Evolutionary conservation across 2,329 filamentous ascomycete species (phyloP).

Genomic region (Fusarium humuli): DNA sequence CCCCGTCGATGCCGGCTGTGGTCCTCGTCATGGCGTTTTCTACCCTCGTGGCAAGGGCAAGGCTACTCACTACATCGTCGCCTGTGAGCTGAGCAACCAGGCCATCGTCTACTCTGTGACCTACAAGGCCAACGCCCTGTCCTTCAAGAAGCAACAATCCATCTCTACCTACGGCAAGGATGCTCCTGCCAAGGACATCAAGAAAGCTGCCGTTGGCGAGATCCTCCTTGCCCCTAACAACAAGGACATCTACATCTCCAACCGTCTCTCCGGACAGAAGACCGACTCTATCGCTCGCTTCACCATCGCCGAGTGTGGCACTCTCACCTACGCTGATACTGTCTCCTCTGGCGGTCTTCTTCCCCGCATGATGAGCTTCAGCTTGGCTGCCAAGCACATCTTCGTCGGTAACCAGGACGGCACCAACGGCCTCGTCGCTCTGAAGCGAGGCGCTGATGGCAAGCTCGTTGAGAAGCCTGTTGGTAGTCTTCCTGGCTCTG

Average conservation of each 20-base stretch:
- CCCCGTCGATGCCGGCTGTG: conserved; percentile 53
- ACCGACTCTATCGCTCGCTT: conserved; percentile 64
- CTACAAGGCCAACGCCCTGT: conserved; percentile 53
- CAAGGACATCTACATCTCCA: conserved; percentile 63
- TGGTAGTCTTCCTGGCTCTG: conserved; percentile 41
- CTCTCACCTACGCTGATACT: conserved; percentile 51
- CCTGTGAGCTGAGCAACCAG: conserved; percentile 60
- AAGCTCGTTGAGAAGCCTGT: conserved; percentile 46
- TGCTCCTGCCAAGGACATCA: conserved; percentile 51
- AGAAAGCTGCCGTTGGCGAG: conserved; percentile 58
- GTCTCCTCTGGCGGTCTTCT: conserved; percentile 52
- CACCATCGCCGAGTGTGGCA: conserved; percentile 48
- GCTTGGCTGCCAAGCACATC: conserved; percentile 52
- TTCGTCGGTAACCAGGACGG: conserved; percentile 63
- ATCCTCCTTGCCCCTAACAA: conserved; percentile 57
- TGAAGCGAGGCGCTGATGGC: conserved; percentile 50
- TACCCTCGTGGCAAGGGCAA: conserved; percentile 50
- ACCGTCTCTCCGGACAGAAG: conserved; percentile 59
- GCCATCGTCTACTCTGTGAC: conserved; percentile 57
- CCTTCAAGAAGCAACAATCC: conserved; percentile 52
- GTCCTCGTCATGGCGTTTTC: conserved; percentile 65
- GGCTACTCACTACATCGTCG: conserved; percentile 60
- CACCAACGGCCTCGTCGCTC: conserved; percentile 54
- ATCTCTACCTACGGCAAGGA: conserved; percentile 56
- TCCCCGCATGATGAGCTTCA: conserved; percentile 62